phyloP scores from a whole-genome alignment of 208 protist genomes.

The Endotrypanum monterogeii region DNA sequence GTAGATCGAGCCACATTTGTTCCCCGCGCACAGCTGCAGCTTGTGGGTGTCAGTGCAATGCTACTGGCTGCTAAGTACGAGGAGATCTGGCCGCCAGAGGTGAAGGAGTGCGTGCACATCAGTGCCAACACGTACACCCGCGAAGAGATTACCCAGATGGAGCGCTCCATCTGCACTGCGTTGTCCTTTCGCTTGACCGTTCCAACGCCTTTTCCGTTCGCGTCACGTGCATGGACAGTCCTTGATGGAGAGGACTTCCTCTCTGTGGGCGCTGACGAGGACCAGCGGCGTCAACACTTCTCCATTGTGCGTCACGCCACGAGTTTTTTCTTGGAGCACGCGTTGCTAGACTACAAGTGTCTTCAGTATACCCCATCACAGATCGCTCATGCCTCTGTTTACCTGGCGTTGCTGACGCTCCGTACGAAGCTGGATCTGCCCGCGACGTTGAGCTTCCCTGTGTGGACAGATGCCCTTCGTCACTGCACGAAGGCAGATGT shows the following conservation, averaged over 20 bases:
- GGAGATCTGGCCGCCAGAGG: conserved; percentile 93
- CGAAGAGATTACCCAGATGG: conserved; percentile 92
- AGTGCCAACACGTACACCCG: conserved; percentile 93
- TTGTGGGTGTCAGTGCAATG: conserved; percentile 94
- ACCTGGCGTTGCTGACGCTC: conserved; percentile 81
- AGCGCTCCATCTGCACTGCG: conserved; percentile 77
- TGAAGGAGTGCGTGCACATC: conserved; percentile 95
- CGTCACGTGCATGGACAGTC: conserved; percentile 75
- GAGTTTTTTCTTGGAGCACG: conserved; percentile 89
- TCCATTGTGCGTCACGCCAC: conserved; percentile 61
- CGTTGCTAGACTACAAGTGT: conserved; percentile 87
- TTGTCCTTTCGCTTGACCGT: conserved; percentile 91
- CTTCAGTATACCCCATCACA: conserved; percentile 94
- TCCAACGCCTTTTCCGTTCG: conserved; percentile 85
- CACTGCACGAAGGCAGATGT: conserved; percentile 71
- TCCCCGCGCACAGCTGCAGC: conserved; percentile 93
- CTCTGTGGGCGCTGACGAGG: conserved; percentile 31
- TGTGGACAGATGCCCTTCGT: conserved; percentile 70
- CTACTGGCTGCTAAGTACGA: conserved; percentile 95
- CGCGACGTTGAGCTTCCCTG: conserved; percentile 14
- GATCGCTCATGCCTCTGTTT: conserved; percentile 91
- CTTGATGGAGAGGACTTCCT: conserved; percentile 68
- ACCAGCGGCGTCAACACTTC: conserved; percentile 40
- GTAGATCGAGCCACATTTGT: conserved; percentile 52
- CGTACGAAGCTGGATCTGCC: conserved; percentile 46